Percentiles rank a stretch among this genome's conserved stretches.
Evolutionary conservation across 306 rosid species (phyloP).

Genomic region (Lupinus albus): DNA sequence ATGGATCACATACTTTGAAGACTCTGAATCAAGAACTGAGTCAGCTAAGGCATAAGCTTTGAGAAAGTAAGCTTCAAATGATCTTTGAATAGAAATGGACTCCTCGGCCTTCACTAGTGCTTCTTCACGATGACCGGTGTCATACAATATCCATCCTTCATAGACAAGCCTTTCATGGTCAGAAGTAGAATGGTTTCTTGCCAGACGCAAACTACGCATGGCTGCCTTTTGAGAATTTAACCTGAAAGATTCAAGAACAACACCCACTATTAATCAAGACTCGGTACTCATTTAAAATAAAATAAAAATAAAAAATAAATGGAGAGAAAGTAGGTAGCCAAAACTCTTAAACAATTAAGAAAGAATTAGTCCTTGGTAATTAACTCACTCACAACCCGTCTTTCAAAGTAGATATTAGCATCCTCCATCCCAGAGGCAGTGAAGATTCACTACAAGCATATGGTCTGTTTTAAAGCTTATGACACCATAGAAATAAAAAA

Average conservation of each 20-base stretch:
- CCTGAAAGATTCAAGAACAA: constrained; percentile 51
- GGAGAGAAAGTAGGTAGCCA: neutral
- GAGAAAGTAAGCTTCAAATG: constrained; percentile 93
- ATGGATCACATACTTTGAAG: constrained; percentile 66
- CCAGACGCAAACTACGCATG: constrained; percentile 79
- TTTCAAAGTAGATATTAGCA: constrained; percentile 24
- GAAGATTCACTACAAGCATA: constrained; percentile 16
- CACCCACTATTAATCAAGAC: neutral
- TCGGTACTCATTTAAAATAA: neutral
- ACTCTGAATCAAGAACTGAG: constrained; percentile 69
- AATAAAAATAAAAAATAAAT: neutral
- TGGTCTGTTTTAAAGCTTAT: constrained; percentile 1
- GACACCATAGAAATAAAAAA: neutral
- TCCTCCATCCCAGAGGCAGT: neutral
- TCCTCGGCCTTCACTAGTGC: constrained; percentile 85
- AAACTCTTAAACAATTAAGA: constrained; percentile 19
- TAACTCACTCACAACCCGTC: constrained; percentile 2
- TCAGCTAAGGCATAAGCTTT: constrained; percentile 89
- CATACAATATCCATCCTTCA: constrained; percentile 96
- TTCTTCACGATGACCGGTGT: constrained; percentile 90
- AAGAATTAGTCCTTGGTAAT: neutral
- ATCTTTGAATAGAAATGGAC: constrained; percentile 80
- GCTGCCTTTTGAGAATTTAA: constrained; percentile 91
- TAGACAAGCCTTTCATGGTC: constrained; percentile 84
- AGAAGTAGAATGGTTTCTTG: constrained; percentile 72